Evolutionary conservation across 495 filamentous ascomycete genomes (phyloP), one percentile per base, ranked within the genome.

Genomic region (Emericellopsis terricola): DNA sequence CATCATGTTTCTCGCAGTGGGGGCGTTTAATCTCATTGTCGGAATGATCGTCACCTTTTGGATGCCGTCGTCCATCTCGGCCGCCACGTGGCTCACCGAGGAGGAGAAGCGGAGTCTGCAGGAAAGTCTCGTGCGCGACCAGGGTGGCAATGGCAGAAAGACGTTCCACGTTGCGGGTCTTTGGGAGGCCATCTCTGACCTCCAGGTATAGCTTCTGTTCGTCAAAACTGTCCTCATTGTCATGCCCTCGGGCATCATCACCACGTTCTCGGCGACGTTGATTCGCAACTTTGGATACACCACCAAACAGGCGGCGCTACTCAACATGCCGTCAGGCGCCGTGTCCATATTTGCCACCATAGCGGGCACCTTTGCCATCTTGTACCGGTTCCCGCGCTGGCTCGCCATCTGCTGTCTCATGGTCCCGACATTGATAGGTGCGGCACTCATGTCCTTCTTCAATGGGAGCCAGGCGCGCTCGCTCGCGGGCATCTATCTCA

Each of bases 201-300:
- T 60, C 1, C 65, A 68, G 42, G 55, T 48, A 13, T 60, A 54
- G 55, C 37, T 39, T 10, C 36, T 36, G 18, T 38, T 50, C 21
- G 31, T 41, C 16, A 43, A 50, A 23, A 48, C 46, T 15, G 38
- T 47, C 15, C 28, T 50, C n/a, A 38, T 50, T 55, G 57, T 2
- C 59, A 60, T 29, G 59, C 55, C n/a, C 38, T 56, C 11, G 71
- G 78, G 20, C 65, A 72, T 83, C 8, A 71, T 68, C 48, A 78
- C 76, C 0, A 80, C 74, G 0, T 56, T 80, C 59, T 80, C 4
- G 73, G 76, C 15, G 65, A 68, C 2, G 81, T 78, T 45, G 69
- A 54, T 52, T 17, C 19, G 36, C 33, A 51, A 50, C 36, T 60
- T 73, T 33, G 42, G 59, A 4, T 73, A 70, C 38, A 53, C 48